Percentiles rank a stretch among this genome's conserved stretches.
These are phyloP conservation scores for Eutrema salsugineum DNA, from an alignment of 441 rosid species.

Conservation along the genomic window DNA sequence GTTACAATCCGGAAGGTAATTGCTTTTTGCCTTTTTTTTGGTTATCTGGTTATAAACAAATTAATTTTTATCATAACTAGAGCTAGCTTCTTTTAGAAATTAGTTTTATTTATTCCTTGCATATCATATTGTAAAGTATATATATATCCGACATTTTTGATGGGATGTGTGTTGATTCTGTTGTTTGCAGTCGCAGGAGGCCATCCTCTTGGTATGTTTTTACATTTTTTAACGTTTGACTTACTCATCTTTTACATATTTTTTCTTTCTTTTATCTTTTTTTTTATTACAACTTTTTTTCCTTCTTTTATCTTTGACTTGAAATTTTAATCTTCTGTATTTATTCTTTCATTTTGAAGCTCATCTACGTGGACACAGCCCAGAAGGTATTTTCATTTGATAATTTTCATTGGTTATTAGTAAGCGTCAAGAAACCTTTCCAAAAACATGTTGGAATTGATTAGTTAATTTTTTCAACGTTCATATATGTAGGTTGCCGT, in stretches of 20 bases:
- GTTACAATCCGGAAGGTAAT: slow-evolving; percentile 3
- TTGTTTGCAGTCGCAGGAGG: not conserved
- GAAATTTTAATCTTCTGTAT: not conserved
- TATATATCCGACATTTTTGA: not conserved
- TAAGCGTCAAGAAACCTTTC: not conserved
- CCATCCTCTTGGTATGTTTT: slow-evolving; percentile 25
- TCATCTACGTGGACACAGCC: slow-evolving; percentile 19
- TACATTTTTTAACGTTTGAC: not conserved
- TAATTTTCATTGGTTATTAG: not conserved
- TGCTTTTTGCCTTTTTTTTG: not conserved
- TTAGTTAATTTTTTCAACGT: not conserved
- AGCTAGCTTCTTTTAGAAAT: not conserved
- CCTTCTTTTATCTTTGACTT: not conserved
- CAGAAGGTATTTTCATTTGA: slow-evolving; percentile 4
- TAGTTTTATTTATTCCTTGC: not conserved
- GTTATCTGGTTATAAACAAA: too few relatives aligned
- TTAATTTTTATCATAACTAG: not conserved
- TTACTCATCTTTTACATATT: not conserved
- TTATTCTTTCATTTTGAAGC: not conserved
- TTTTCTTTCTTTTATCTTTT: too few relatives aligned
- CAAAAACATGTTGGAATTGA: not conserved
- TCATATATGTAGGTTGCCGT: not conserved
- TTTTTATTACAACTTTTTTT: not conserved
- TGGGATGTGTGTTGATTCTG: slow-evolving; percentile 4
- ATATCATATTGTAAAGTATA: not conserved